Evolutionary conservation across 768 basidiomycete species (phyloP).

Genomic region (Hygrocybe punicea): DNA sequence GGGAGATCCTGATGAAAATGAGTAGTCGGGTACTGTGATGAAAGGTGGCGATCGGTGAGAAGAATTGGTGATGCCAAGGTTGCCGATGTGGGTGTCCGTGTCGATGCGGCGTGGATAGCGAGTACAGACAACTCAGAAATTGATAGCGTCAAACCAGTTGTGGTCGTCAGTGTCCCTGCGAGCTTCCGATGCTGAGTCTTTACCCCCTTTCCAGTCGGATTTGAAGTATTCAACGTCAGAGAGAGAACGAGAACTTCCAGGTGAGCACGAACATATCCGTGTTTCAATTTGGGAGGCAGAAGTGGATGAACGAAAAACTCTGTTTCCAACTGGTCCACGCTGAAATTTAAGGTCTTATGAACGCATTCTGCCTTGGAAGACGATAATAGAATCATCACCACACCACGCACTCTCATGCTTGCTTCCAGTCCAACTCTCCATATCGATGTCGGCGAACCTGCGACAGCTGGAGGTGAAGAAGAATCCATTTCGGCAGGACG

Average conservation of each 20-base stretch:
- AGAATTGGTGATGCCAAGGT: conserved; percentile 60
- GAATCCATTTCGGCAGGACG: conserved; percentile 2
- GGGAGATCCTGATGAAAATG: conserved; percentile 43
- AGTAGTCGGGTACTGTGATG: conserved; percentile 48
- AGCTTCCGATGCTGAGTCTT: background rate
- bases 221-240: conserved; percentile 23
- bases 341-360: conserved; percentile 5
- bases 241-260: conserved; percentile 41
- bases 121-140: conserved; percentile 58
- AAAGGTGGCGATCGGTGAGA: conserved; percentile 68
- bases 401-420: conserved; percentile 38
- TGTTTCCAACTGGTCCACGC: conserved; percentile 11
- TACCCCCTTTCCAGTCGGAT: conserved; percentile 1
- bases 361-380: conserved; percentile 12
- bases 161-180: background rate
- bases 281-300: conserved; percentile 48
- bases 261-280: conserved; percentile 53
- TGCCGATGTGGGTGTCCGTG: conserved; percentile 1
- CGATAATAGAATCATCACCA: conserved; percentile 49
- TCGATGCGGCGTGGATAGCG: conserved; percentile 35
- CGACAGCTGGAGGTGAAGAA: no score
- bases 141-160: conserved; percentile 26
- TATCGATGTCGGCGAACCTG: conserved; percentile 9
- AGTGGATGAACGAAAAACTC: conserved; percentile 59
- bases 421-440: conserved; percentile 33